A percentile compares a stretch with the other conserved stretches of the same genome.
Conservation (phyloP, 1,284 basidiomycete species). For the Tylopilus orsonianus region DNA sequence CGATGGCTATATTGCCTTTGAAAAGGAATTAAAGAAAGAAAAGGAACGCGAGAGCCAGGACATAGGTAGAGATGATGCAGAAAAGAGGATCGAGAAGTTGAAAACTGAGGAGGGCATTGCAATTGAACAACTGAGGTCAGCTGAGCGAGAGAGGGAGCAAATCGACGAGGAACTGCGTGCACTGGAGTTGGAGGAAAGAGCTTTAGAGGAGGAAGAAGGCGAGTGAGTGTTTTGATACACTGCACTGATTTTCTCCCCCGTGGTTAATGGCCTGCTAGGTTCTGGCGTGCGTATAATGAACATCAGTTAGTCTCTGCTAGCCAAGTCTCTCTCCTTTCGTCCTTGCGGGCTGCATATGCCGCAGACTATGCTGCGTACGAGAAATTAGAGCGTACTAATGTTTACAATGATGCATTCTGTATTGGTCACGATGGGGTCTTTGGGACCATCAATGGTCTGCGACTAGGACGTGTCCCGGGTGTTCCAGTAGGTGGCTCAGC, state of each 20-base stretch:
- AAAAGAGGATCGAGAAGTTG: conserved; percentile 70
- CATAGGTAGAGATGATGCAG: conserved; percentile 59
- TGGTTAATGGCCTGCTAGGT: conserved; percentile 47
- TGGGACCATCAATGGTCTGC: conserved; percentile 95
- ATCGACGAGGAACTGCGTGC: conserved; percentile 72
- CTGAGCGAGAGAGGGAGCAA: conserved; percentile 72
- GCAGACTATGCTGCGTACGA: conserved; percentile 76
- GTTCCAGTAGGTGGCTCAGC: conserved; percentile 53
- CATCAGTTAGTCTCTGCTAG: conserved; percentile 65
- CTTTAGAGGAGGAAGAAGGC: conserved; percentile 73
- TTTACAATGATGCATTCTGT: conserved; percentile 98
- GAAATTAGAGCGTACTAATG: conserved; percentile 90
- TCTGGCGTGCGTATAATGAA: conserved; percentile 80
- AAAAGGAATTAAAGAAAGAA: conserved; percentile 79
- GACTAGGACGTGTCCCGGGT: conserved; percentile 83
- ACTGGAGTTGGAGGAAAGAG: conserved; percentile 75
- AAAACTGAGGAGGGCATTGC: conserved; percentile 73
- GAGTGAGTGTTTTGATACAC: conserved; percentile 52
- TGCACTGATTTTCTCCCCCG: background rate
- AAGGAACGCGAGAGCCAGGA: conserved; percentile 65
- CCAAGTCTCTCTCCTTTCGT: conserved; percentile 67
- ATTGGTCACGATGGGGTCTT: conserved; percentile 94
- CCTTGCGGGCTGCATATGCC: conserved; percentile 73
- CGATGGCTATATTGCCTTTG: conserved; percentile 91
- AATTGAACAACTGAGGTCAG: conserved; percentile 71